Conservation (phyloP, 2,329 filamentous ascomycete genomes). For the Dactylellina parvicollis region DNA sequence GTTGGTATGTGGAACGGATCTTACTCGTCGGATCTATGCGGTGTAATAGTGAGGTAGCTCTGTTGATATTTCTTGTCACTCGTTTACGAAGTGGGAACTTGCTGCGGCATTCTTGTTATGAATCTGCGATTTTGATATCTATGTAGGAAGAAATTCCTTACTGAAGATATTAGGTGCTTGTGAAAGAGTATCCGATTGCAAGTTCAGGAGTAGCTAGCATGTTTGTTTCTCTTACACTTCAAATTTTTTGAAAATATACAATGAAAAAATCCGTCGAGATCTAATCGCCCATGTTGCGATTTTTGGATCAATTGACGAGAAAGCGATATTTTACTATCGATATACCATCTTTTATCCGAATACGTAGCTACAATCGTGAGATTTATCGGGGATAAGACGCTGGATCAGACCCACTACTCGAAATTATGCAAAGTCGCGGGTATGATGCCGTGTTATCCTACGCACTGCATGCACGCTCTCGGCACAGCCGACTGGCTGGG, state of each 20-base stretch:
- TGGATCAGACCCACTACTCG: too few relatives aligned
- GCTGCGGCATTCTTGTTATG: neutral
- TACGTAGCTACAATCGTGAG: too few relatives aligned
- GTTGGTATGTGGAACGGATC: neutral
- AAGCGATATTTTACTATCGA: neutral
- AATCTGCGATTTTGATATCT: neutral
- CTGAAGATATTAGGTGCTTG: neutral
- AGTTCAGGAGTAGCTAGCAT: neutral
- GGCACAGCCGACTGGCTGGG: too few relatives aligned
- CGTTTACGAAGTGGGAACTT: neutral
- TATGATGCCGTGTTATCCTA: too few relatives aligned
- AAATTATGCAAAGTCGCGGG: too few relatives aligned
- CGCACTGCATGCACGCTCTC: too few relatives aligned
- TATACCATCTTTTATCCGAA: neutral
- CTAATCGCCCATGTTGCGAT: too few relatives aligned
- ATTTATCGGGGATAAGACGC: neutral
- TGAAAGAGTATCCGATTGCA: neutral
- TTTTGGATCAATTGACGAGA: neutral
- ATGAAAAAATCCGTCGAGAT: neutral
- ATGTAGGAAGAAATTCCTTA: neutral
- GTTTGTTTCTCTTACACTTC: neutral
- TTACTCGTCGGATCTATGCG: neutral
- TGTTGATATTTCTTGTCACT: conserved; percentile 11
- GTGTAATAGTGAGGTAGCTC: neutral
- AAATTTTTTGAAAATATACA: neutral